Base-by-base conservation (phyloP, 2,329 filamentous ascomycete species). In the Neoascochyta sp. region DNA sequence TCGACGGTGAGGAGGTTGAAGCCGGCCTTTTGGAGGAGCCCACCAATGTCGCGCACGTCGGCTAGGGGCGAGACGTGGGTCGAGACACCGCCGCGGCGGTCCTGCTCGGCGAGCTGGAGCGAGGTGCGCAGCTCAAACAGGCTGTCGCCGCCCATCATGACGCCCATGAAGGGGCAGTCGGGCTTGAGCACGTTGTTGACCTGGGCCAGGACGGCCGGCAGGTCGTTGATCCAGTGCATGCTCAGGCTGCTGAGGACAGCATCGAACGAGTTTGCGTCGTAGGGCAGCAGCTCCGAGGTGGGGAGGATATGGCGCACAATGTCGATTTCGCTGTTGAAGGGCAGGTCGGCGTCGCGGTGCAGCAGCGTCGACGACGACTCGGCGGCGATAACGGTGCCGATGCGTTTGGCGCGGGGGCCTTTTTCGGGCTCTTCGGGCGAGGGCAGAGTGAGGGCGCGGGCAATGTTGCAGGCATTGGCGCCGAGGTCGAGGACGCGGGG, bases 1-100 rank as follows among this genome's bases (percentile, higher is more conserved):
- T 98, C 92, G 1, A 98, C 88, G 0, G 93, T 98, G 50, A 96
- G 71, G 70, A 98, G 83, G 63, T 89, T 93, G 70, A 96, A 98
- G 11, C 89, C 88, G 1, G 90, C 86, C 41, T 82, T 81, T 47
- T 86, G 84, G 41, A 98, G 67, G 31, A 98, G 67, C 2, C 88
- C 89, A 2, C 92, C 92, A 1, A 96, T 77, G 57, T 98, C 93
- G 11, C 85, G 76, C 7, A 95, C 87, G 62, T 98, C 89, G 1
- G 90, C 92, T 12, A 98, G 65, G 3, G 92, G 92, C 4, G 87
- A 95, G 14, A 95, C 83, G 54, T 90, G 88, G 2, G 88, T 89
- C 5, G 84, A 85, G 27, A 98, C 84, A 16, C 92, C 92, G n/a
- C 92, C 92, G 12, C 85, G 75, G 10, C 90, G 76, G 54, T 98